These are phyloP conservation scores for Dillenia suffruticosa DNA, from an alignment of 164 flowering plant genomes.

Conservation along the genomic window DNA sequence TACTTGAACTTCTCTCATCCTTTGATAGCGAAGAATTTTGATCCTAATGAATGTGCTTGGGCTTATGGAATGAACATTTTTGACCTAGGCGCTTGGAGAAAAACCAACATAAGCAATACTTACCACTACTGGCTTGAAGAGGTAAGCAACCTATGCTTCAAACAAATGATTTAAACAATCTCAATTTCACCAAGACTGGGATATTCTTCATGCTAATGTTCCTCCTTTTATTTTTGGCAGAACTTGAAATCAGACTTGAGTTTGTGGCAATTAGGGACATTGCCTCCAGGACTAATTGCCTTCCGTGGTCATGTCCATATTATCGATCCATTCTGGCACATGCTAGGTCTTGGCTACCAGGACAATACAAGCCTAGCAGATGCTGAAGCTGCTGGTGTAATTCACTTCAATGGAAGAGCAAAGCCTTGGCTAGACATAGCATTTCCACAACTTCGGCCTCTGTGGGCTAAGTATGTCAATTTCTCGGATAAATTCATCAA, in stretches of 20 bases:
- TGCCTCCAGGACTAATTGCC: conserved; percentile 94
- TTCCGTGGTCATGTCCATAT: conserved; percentile 82
- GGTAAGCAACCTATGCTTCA: conserved; percentile 28
- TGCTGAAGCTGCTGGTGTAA: conserved; percentile 76
- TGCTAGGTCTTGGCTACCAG: conserved; percentile 95
- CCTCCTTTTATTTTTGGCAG: conserved; percentile 35
- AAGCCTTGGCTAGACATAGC: conserved; percentile 98
- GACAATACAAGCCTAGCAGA: conserved; percentile 68
- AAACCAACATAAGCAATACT: conserved; percentile 71
- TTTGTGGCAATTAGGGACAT: conserved; percentile 92
- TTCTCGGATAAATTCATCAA: conserved; percentile 73
- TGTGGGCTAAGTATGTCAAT: conserved; percentile 86
- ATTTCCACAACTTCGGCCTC: conserved; percentile 61
- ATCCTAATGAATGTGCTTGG: conserved; percentile 95
- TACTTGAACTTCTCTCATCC: conserved; percentile 96
- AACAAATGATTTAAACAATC: background rate
- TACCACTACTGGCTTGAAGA: conserved; percentile 79
- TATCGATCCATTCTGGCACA: conserved; percentile 96
- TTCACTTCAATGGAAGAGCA: conserved; percentile 94
- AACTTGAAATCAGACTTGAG: conserved; percentile 89
- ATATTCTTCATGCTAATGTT: background rate
- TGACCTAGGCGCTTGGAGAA: conserved; percentile 89
- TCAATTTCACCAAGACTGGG: background rate
- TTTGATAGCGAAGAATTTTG: conserved; percentile 53
- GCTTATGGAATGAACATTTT: conserved; percentile 98